Evolutionary conservation across 495 filamentous ascomycete genomes (phyloP), one percentile per base, ranked within the genome.

Genomic region (Annulohypoxylon moriforme): DNA sequence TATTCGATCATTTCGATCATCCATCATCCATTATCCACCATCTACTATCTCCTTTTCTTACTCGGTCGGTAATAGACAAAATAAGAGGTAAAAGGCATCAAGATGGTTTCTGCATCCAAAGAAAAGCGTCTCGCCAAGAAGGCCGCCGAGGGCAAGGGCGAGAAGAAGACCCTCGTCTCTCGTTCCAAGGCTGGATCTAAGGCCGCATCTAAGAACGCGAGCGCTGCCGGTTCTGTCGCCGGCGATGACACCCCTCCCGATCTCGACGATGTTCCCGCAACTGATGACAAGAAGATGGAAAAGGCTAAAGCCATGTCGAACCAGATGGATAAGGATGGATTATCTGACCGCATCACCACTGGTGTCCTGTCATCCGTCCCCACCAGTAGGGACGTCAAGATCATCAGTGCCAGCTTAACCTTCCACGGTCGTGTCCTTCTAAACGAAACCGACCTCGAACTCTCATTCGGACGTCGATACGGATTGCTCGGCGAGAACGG

Each of bases 361-460:
- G 96, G 96, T 88, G 96, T 99, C 25, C 86, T 99, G 29, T 86
- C 95, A 18, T 98, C 96, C 27, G 85, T 96, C 49, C 80, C 87
- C 57, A 83, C 92, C 44, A 94, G 91, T 83, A 90, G 93, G 76
- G 96, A 99, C 80, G 93, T 96, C 78, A 99, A 99, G 87, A 92
- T 99, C 78, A 96, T 92, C 58, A 97, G 95, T 40, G 89, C 89
- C 73, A 96, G 92, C 34, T 85, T 99, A 60, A 94, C 97, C 65
- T 99, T 99, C 88, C 96, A 99, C 84, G 96, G 96, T 69, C 94
- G 91, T 72, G 96, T 99, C 70, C 89, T 99, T 60, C 91, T 99
- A 80, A 93, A 89, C 73, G 96, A 99, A 80, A 91, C 92, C 60
- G 94, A 91, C 25, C 87, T 99, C 76, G 96, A 99, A 81, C 86